Conservation (phyloP, 352 stramenopile species). For the Globisporangium lucens region DNA sequence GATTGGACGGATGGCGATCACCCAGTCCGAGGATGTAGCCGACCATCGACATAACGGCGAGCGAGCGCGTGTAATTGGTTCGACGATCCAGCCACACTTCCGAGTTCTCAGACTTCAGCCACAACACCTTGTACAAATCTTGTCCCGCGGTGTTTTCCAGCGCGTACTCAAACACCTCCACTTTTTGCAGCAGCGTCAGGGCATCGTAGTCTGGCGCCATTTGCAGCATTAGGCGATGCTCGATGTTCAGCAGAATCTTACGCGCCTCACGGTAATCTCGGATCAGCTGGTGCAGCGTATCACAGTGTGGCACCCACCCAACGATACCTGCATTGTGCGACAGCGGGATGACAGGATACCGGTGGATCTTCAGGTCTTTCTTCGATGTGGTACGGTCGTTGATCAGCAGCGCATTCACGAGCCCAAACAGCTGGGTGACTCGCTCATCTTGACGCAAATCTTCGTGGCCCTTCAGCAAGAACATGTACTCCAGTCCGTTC, state of each 20-base stretch:
- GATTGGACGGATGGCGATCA: constrained; percentile 98
- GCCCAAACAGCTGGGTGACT: constrained; percentile 99
- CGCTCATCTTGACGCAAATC: constrained; percentile 99
- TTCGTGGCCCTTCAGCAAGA: constrained; percentile 99
- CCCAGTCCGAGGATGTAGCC: constrained; percentile 98
- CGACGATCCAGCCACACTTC: constrained; percentile 98
- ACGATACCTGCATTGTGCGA: constrained; percentile 98
- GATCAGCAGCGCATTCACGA: constrained; percentile 98
- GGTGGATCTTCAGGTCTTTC: constrained; percentile 96
- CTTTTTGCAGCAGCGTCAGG: constrained; percentile 96
- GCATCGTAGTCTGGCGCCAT: constrained; percentile 95
- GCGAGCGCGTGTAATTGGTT: constrained; percentile 96
- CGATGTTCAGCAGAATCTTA: constrained; percentile 93
- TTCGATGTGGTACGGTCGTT: constrained; percentile 96
- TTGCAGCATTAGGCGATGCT: constrained; percentile 89
- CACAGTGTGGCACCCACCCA: constrained; percentile 97
- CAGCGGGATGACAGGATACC: constrained; percentile 98
- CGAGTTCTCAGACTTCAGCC: constrained; percentile 96
- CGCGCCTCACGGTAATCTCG: constrained; percentile 89
- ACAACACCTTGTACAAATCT: constrained; percentile 96
- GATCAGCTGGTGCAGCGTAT: constrained; percentile 98
- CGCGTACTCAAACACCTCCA: constrained; percentile 96
- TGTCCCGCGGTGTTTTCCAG: constrained; percentile 93
- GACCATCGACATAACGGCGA: constrained; percentile 99
- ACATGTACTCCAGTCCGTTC: constrained; percentile 98